phyloP scores from a whole-genome alignment of 2,329 filamentous ascomycete species.

The Teratosphaeria gauchensis region DNA sequence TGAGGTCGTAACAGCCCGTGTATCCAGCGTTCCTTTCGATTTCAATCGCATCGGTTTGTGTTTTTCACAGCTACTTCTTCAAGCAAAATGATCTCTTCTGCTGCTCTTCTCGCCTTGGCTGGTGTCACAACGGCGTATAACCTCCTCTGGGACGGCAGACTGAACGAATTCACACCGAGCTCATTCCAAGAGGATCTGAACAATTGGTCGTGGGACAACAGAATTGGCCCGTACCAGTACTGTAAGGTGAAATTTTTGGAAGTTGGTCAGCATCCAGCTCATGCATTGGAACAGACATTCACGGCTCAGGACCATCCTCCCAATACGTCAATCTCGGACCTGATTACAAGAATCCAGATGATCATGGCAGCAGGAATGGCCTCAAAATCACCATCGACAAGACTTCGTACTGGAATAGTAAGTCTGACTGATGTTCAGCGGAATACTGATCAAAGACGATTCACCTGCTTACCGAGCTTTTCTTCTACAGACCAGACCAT shows the following conservation, averaged over 20 bases:
- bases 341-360: constrained; percentile 55
- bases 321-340: constrained; percentile 54
- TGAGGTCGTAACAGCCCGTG: too few species aligned
- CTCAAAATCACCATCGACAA: constrained; percentile 57
- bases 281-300: constrained; percentile 43
- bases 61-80: not conserved
- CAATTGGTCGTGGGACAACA: constrained; percentile 50
- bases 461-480: not conserved
- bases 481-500: constrained; percentile 35
- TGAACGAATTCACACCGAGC: constrained; percentile 49
- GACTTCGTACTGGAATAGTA: constrained; percentile 61
- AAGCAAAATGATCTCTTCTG: constrained; percentile 10
- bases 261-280: not conserved
- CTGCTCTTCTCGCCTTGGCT: constrained; percentile 12
- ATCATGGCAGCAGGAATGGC: constrained; percentile 52
- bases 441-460: too few species aligned
- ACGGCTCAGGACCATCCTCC: constrained; percentile 48
- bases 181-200: constrained; percentile 42
- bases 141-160: constrained; percentile 56
- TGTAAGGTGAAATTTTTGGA: constrained; percentile 3
- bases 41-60: too few species aligned
- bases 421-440: constrained; percentile 21
- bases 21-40: too few species aligned
- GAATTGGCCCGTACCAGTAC: constrained; percentile 56
- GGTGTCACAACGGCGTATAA: constrained; percentile 30